phyloP scores from a whole-genome alignment of 1,139 yeast species.

The Hemisphaericaspora xylofermentans region DNA sequence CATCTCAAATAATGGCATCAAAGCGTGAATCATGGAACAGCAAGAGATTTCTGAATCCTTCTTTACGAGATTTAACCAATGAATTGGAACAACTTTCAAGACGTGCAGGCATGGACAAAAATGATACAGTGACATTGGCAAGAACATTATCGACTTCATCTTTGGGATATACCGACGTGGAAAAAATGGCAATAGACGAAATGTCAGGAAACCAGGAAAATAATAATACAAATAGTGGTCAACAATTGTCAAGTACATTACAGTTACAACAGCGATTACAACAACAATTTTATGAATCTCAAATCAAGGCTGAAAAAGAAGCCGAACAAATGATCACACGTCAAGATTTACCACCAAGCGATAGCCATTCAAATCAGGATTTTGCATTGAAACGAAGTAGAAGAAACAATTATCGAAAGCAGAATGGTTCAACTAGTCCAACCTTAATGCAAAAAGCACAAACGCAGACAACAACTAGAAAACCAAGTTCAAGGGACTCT shows the following conservation, averaged over 20 bases:
- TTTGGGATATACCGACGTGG: conserved; percentile 55
- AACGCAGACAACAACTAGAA: conserved; percentile 8
- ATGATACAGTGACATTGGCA: conserved; percentile 74
- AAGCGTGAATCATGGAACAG: conserved; percentile 15
- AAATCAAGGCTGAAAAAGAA: conserved; percentile 11
- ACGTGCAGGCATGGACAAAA: conserved; percentile 70
- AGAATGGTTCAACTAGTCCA: conserved; percentile 8
- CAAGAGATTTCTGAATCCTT: conserved; percentile 45
- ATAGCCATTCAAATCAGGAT: conserved; percentile 3
- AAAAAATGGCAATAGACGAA: conserved; percentile 46
- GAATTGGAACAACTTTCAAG: conserved; percentile 67
- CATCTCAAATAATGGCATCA: conserved; percentile 14
- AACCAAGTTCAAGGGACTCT: conserved; percentile 25
- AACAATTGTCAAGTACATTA: conserved; percentile 12
- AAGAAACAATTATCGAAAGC: conserved; percentile 42
- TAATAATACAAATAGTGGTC: conserved; percentile 2
- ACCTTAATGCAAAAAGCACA: background rate
- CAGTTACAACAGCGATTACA: conserved; percentile 19
- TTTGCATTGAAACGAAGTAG: conserved; percentile 41
- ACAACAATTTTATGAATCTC: conserved; percentile 15
- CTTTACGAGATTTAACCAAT: conserved; percentile 63
- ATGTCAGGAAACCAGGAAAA: conserved; percentile 12
- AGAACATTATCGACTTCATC: conserved; percentile 65
- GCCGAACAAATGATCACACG: conserved; percentile 5
- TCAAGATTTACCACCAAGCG: conserved; percentile 2